Conservation (phyloP, 2,329 filamentous ascomycete species). For the Pezicula radicicola region DNA sequence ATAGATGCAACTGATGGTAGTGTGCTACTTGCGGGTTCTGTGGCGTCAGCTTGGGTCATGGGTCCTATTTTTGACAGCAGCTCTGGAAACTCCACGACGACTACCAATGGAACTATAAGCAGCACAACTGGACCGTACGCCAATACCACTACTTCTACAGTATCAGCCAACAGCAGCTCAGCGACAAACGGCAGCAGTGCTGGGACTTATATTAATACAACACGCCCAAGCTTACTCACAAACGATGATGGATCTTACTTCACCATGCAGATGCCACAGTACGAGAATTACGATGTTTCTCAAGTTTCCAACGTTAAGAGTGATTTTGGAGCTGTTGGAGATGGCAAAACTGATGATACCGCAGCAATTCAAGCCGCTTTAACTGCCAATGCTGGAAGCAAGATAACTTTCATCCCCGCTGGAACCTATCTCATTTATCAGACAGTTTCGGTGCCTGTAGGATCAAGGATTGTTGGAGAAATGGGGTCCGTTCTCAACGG, state of each 20-base stretch:
- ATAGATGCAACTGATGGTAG: background rate
- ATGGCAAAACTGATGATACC: conserved; percentile 11
- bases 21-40: background rate
- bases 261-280: conserved; percentile 37
- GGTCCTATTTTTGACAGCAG: background rate
- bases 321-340: conserved; percentile 22
- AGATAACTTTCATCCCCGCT: conserved; percentile 38
- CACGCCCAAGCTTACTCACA: conserved; percentile 19
- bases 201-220: background rate
- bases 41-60: background rate
- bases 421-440: conserved; percentile 40
- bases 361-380: conserved; percentile 2
- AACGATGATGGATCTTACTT: conserved; percentile 36
- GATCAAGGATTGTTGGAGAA: conserved; percentile 51
- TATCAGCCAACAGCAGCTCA: background rate
- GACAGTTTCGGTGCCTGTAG: conserved; percentile 43
- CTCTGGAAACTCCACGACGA: background rate
- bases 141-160: background rate
- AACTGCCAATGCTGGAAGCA: conserved; percentile 26
- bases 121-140: background rate
- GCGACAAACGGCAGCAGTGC: background rate
- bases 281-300: conserved; percentile 34
- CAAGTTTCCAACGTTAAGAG: conserved; percentile 43
- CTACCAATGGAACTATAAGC: background rate
- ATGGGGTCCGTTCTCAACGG: conserved; percentile 48